Percentiles rank a stretch among this genome's conserved stretches.
phyloP scores from a whole-genome alignment of 441 rosid species.

The Adansonia gregorii region DNA sequence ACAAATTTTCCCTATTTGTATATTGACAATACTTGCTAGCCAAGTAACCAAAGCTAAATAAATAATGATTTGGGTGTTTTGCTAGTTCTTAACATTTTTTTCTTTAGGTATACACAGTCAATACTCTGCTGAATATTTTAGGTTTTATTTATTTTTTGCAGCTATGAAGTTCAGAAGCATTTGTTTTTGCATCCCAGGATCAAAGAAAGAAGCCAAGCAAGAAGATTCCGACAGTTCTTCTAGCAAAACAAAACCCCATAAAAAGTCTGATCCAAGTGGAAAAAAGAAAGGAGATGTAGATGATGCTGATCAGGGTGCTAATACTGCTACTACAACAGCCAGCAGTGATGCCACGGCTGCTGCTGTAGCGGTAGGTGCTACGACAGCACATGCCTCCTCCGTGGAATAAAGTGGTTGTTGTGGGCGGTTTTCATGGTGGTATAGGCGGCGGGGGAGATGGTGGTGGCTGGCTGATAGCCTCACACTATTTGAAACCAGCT shows the following conservation, averaged over 20 bases:
- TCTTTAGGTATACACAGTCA: not conserved
- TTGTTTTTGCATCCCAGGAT: constrained; percentile 37
- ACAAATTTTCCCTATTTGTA: constrained; percentile 15
- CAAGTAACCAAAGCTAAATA: constrained; percentile 31
- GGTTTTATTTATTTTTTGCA: not conserved
- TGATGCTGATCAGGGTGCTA: constrained; percentile 1
- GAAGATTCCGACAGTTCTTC: constrained; percentile 31
- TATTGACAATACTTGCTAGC: constrained; percentile 25
- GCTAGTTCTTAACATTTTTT: not conserved
- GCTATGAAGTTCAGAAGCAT: constrained; percentile 31
- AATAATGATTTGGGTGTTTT: not conserved
- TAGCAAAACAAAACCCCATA: not conserved
- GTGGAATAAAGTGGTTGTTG: constrained; percentile 33
- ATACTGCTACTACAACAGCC: not conserved
- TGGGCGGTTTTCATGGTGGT: constrained; percentile 28
- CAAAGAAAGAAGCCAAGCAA: constrained; percentile 26
- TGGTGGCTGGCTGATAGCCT: constrained; percentile 8
- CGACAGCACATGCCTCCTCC: constrained; percentile 26
- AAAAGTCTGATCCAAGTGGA: constrained; percentile 4
- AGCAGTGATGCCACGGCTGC: constrained; percentile 29
- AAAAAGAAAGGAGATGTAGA: not conserved
- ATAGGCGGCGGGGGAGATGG: constrained; percentile 16
- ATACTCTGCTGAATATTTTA: not conserved
- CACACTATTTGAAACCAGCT: not conserved
- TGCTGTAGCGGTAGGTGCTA: constrained; percentile 22